Percentiles rank a stretch among this genome's conserved stretches.
phyloP scores from a whole-genome alignment of 371 early-diverging fungal genomes.

The Entomophthora muscae region DNA sequence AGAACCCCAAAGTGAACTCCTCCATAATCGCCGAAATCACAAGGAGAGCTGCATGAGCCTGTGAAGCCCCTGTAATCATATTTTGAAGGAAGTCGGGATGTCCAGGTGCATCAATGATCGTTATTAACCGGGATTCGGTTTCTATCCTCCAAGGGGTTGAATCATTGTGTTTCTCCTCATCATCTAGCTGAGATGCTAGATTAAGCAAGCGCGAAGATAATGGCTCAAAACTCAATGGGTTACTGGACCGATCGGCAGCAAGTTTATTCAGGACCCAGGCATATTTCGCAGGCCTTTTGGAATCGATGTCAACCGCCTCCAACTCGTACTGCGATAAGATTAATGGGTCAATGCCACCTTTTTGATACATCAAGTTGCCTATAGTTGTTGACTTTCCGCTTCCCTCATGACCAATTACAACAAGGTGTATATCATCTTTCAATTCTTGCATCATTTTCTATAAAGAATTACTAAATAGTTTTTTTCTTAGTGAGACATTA shows the following conservation, averaged over 20 bases:
- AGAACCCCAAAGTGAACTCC: conserved; percentile 98
- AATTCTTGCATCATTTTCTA: background rate
- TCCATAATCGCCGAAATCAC: conserved; percentile 88
- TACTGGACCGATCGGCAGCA: conserved; percentile 20
- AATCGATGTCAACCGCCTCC: conserved; percentile 96
- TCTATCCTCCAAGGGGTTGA: conserved; percentile 96
- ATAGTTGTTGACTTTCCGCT: conserved; percentile 90
- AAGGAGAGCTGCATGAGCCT: conserved; percentile 92
- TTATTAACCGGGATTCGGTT: conserved; percentile 83
- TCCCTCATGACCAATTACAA: conserved; percentile 99
- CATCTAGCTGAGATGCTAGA: conserved; percentile 93
- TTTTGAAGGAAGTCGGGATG: conserved; percentile 99
- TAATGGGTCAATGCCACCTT: conserved; percentile 98
- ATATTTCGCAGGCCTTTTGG: conserved; percentile 28
- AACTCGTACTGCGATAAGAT: conserved; percentile 99
- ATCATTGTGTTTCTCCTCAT: conserved; percentile 95
- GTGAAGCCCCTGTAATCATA: conserved; percentile 98
- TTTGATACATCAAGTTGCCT: conserved; percentile 98
- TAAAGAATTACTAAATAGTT: background rate
- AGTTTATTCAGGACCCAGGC: background rate
- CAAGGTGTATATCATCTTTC: conserved; percentile 22
- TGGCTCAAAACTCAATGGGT: background rate
- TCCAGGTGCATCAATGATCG: conserved; percentile 97
- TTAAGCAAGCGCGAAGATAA: conserved; percentile 35
- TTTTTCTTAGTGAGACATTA: no score